A percentile compares a stretch with the other conserved stretches of the same genome.
Conservation (phyloP, 179 eudicot species). For the Silene noctiflora region DNA sequence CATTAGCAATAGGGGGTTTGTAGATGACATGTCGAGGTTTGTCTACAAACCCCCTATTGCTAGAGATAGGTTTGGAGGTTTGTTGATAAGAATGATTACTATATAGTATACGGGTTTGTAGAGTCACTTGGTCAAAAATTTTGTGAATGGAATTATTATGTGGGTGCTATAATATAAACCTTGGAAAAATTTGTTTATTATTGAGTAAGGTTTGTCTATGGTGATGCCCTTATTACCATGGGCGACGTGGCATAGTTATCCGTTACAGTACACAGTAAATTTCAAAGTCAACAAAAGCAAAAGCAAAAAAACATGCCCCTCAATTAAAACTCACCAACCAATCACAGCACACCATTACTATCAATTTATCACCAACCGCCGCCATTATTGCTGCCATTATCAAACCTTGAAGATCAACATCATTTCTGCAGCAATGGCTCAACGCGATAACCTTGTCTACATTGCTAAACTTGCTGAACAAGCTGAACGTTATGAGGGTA, state of each 20-base stretch:
- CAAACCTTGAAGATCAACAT: background rate
- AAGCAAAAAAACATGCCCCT: background rate
- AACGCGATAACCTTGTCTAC: conserved; percentile 27
- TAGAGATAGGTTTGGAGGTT: too few relatives aligned
- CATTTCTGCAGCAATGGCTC: background rate
- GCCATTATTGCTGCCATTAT: background rate
- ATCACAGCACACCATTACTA: background rate
- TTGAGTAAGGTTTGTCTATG: too few relatives aligned
- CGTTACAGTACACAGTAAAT: background rate
- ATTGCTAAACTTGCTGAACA: conserved; percentile 32
- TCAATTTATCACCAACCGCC: background rate
- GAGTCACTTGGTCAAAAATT: too few relatives aligned
- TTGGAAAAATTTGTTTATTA: too few relatives aligned
- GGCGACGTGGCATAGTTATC: conserved; percentile 6
- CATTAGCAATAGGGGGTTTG: too few relatives aligned
- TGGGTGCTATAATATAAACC: too few relatives aligned
- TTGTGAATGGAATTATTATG: too few relatives aligned
- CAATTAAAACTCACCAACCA: conserved; percentile 8
- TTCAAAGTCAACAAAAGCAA: background rate
- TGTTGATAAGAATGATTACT: too few relatives aligned
- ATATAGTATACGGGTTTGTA: too few relatives aligned
- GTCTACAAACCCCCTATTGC: too few relatives aligned
- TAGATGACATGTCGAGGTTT: too few relatives aligned
- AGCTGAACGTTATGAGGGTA: conserved; percentile 37
- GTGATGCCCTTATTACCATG: too few relatives aligned